These are phyloP conservation scores for Colletotrichum scovillei DNA, from an alignment of 2,329 filamentous ascomycete genomes.

Conservation along the genomic window DNA sequence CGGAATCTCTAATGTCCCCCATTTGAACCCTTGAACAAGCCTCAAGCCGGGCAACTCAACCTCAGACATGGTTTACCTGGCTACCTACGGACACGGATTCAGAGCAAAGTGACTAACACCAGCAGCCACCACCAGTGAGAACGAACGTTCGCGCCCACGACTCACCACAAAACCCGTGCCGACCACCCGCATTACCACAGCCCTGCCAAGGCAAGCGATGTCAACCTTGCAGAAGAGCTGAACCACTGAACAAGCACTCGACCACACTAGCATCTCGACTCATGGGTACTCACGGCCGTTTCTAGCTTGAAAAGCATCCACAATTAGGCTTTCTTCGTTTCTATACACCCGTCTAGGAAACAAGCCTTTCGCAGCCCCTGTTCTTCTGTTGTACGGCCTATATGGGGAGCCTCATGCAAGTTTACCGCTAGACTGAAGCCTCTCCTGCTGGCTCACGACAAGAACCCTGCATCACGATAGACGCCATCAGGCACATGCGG, in stretches of 20 bases:
- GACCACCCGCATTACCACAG: background rate
- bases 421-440: background rate
- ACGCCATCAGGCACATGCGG: background rate
- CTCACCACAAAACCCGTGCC: background rate
- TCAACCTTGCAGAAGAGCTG: slow-evolving; percentile 28
- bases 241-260: background rate
- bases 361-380: slow-evolving; percentile 3
- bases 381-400: background rate
- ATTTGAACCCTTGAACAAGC: background rate
- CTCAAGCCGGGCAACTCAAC: background rate
- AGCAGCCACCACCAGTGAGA: background rate
- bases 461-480: slow-evolving; percentile 5
- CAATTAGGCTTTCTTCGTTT: slow-evolving; percentile 19
- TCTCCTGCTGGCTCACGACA: background rate
- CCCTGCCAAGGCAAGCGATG: slow-evolving; percentile 8
- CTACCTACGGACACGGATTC: slow-evolving; percentile 1
- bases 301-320: slow-evolving; percentile 5
- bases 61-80: background rate
- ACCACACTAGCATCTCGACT: background rate
- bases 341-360: background rate
- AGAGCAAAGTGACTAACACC: background rate
- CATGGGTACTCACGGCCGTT: slow-evolving; percentile 2
- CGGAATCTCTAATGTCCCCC: slow-evolving; percentile 24
- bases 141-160: background rate
- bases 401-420: background rate